A percentile compares a stretch with the other conserved stretches of the same genome.
Conservation (phyloP, 768 basidiomycete species). For the Suillus variegatus region DNA sequence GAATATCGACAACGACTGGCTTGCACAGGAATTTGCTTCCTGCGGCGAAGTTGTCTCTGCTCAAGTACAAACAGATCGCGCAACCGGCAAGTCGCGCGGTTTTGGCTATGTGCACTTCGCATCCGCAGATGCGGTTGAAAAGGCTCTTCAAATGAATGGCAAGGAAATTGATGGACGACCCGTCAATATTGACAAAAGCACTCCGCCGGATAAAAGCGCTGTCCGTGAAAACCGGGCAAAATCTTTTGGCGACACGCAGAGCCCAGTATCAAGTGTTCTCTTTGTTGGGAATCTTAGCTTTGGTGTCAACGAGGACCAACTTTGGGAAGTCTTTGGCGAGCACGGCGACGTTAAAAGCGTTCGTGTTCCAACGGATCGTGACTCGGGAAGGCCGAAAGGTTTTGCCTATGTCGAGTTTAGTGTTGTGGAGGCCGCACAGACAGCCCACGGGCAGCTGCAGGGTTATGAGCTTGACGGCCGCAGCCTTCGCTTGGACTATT, state of each 20-base stretch:
- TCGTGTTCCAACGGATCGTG: conserved; percentile 90
- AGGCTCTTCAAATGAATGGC: conserved; percentile 79
- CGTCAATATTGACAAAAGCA: conserved; percentile 82
- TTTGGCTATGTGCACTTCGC: conserved; percentile 85
- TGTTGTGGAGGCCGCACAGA: conserved; percentile 75
- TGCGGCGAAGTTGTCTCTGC: conserved; percentile 91
- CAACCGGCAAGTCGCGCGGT: conserved; percentile 79
- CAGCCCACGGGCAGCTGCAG: conserved; percentile 68
- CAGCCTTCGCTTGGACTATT: conserved; percentile 79
- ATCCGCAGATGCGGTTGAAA: conserved; percentile 69
- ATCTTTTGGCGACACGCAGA: conserved; percentile 71
- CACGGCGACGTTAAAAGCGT: conserved; percentile 85
- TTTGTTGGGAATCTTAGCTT: conserved; percentile 94
- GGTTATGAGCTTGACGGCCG: conserved; percentile 84
- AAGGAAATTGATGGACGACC: conserved; percentile 91
- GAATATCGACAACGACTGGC: conserved; percentile 96
- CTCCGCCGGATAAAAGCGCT: conserved; percentile 55
- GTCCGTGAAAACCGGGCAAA: conserved; percentile 70
- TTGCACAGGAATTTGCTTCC: conserved; percentile 84
- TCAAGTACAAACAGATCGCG: conserved; percentile 83
- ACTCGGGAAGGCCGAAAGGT: conserved; percentile 88
- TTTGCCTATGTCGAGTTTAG: conserved; percentile 97
- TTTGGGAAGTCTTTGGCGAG: conserved; percentile 91
- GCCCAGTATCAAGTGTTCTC: conserved; percentile 69
- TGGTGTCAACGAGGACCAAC: conserved; percentile 71